Conservation (phyloP, 148 eudicot genomes). For the Persicaria tinctoria region DNA sequence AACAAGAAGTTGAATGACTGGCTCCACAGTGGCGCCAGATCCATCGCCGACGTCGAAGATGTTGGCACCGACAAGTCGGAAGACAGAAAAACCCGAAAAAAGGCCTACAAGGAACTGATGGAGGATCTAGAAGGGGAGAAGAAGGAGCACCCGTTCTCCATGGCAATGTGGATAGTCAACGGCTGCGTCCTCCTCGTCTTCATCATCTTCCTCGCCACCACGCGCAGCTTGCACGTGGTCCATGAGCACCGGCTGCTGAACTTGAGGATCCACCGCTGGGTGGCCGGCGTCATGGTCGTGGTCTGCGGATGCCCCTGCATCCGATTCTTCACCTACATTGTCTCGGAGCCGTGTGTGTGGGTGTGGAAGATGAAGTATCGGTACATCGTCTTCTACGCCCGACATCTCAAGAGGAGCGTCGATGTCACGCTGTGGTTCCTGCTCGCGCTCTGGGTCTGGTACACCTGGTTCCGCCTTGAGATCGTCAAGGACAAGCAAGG, state of each 20-base stretch:
- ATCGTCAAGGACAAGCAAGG: not conserved
- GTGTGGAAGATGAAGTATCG: not conserved
- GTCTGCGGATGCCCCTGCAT: not conserved
- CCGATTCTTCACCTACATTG: not conserved
- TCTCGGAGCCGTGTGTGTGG: not conserved
- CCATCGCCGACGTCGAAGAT: not conserved
- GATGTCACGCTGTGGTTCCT: not conserved
- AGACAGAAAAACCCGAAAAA: not conserved
- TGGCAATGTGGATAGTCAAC: not conserved
- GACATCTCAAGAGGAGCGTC: not conserved
- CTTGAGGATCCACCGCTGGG: not conserved
- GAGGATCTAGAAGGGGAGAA: not conserved
- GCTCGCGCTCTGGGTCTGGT: slow-evolving; percentile 11
- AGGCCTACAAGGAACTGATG: not conserved
- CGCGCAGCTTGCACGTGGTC: not conserved
- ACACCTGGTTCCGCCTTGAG: not conserved
- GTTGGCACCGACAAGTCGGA: not conserved
- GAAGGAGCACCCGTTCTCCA: not conserved
- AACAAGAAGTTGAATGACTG: not conserved
- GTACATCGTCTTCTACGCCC: not conserved
- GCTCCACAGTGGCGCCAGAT: not conserved
- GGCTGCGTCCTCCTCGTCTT: not conserved
- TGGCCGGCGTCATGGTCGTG: not conserved
- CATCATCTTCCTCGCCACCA: not conserved
- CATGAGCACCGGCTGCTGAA: not conserved